Base-by-base conservation (phyloP, 2,329 filamentous ascomycete species). In the Trichocomaceae sp. region DNA sequence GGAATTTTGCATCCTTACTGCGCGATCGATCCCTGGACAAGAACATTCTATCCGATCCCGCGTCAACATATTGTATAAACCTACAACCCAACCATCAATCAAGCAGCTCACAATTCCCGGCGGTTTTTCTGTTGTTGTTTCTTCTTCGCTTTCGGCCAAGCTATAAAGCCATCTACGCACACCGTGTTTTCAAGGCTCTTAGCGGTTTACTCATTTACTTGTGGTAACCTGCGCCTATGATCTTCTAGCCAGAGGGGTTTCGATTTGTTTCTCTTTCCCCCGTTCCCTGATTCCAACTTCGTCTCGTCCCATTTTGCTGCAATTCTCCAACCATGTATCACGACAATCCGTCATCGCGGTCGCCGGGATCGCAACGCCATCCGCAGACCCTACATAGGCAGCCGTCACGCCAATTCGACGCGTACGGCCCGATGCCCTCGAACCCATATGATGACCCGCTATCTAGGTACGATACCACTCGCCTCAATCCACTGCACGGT, bases 371-470 rank as follows among this genome's bases (percentile, higher is more conserved):
- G 31, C 84, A 87, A 68, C 87, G 87, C 63, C 80, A 81, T 64
- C 77, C 77, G 67, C 77, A 85, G 77, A 77, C 79, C 56, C 75
- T 87, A 56, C 83, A 86, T 66, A 83, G 87, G 62, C 85, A 87
- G 68, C 77, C 83, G 44, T 91, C 90, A 63, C 83, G 89, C 63
- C 87, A 87, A 62, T 88, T 91, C 68, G 90, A 95, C 62, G 78
- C 79, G 58, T 86, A 87, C 66, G 82, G 80, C 58, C 83, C 84
- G 55, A 80, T 89, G 66, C 80, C 83, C 20, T 75, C 77, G 31
- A 83, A 82, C 56, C 77, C 91, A 51, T 95, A 92, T 71, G 88
- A 93, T 52, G 83, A 86, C 63, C 79, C 81, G 61, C 77, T 79
- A 64, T 72, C 78, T 48, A 77, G 75, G 63, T 83, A 77, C 71